Evolutionary conservation across 306 rosid genomes (phyloP).

Genomic region (cucumber (Cucumis sativus)): DNA sequence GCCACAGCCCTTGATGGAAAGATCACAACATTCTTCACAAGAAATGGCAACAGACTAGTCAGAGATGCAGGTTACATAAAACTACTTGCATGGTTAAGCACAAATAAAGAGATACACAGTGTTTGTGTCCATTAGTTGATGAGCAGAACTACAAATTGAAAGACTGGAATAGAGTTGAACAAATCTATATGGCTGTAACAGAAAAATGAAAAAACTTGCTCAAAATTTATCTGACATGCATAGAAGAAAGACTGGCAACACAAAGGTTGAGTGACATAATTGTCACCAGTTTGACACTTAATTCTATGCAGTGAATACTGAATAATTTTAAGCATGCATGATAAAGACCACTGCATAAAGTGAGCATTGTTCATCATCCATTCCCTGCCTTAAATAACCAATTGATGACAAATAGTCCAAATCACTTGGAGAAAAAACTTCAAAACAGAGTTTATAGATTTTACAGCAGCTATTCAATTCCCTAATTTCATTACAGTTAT

Average conservation of each 20-base stretch:
- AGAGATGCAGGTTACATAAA: slow-evolving; percentile 11
- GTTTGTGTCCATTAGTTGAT: neutral
- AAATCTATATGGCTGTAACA: neutral
- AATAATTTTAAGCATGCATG: neutral
- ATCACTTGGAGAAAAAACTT: neutral
- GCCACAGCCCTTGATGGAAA: slow-evolving; percentile 92
- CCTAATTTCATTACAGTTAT: too few species aligned
- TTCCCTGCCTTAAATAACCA: neutral
- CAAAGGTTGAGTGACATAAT: neutral
- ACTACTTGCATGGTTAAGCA: neutral
- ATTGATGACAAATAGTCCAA: neutral
- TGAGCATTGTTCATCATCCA: neutral
- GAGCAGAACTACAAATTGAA: neutral
- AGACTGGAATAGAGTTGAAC: neutral
- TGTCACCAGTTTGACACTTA: neutral
- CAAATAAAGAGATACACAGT: neutral
- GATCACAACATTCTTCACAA: slow-evolving; percentile 72
- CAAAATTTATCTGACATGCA: neutral
- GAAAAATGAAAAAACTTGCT: neutral
- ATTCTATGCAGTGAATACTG: neutral
- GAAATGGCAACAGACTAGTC: slow-evolving; percentile 22
- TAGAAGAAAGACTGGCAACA: neutral
- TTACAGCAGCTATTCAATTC: neutral
- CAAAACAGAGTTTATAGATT: neutral
- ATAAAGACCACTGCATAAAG: neutral